Percentiles rank a stretch among this genome's conserved stretches.
Evolutionary conservation across 768 basidiomycete genomes (phyloP).

Genomic region (Lentinula lateritia): DNA sequence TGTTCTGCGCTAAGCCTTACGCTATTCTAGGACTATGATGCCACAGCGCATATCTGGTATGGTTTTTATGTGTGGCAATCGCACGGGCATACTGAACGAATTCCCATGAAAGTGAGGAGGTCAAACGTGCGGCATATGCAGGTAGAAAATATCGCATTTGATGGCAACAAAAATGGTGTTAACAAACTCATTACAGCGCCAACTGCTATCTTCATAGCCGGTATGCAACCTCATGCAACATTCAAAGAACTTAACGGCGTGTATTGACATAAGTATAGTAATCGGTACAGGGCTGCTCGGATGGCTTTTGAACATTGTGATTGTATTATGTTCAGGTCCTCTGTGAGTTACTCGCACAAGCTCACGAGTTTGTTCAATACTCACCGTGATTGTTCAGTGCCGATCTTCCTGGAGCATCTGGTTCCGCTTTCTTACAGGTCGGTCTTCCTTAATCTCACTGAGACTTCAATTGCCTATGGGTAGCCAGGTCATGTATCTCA

Average conservation of each 20-base stretch:
- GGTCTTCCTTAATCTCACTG: not conserved
- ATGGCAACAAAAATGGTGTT: not conserved
- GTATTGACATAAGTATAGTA: slow-evolving; percentile 30
- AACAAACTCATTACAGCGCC: slow-evolving; percentile 30
- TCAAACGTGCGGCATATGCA: slow-evolving; percentile 74
- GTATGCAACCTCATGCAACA: slow-evolving; percentile 21
- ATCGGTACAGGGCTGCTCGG: slow-evolving; percentile 74
- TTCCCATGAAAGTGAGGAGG: slow-evolving; percentile 55
- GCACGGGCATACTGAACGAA: not conserved
- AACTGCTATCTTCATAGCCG: slow-evolving; percentile 59
- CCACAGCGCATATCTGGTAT: slow-evolving; percentile 78
- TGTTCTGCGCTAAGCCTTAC: not conserved
- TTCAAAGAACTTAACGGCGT: not conserved
- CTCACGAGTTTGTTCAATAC: not conserved
- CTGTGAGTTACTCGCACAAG: slow-evolving; percentile 36
- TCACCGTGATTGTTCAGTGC: slow-evolving; percentile 31
- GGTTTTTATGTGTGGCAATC: slow-evolving; percentile 18
- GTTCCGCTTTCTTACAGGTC: slow-evolving; percentile 68
- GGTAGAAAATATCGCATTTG: slow-evolving; percentile 33
- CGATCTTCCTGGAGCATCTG: slow-evolving; percentile 63
- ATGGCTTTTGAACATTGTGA: slow-evolving; percentile 83
- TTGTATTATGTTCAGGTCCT: slow-evolving; percentile 79
- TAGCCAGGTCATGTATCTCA: slow-evolving; percentile 60
- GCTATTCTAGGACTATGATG: slow-evolving; percentile 60
- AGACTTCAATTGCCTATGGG: too few relatives aligned